Base-by-base conservation (phyloP, 495 filamentous ascomycete genomes). In the Trichoderma erinaceum region DNA sequence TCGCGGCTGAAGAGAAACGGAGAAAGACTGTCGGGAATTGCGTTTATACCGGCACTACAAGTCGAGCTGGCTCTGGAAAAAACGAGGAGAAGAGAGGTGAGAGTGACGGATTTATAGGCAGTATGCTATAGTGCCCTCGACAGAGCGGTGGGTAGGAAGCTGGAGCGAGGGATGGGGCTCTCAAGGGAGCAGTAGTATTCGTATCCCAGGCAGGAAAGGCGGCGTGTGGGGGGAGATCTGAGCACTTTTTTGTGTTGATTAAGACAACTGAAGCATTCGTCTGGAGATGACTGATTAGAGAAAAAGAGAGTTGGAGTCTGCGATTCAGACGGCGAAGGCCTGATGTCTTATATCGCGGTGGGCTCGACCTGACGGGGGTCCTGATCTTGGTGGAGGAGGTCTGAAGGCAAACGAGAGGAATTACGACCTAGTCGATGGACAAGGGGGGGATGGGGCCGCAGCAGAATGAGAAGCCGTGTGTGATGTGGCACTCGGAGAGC, bases 331-430 rank as follows among this genome's bases (percentile, higher is more conserved):
- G 25, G 23, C 25, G 56, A 23, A 32, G 25, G 15, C 56, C 16
- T 12, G 56, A 61, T 61, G 25, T 61, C 56, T 61, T 61, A 61
- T 61, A 61, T 61, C 56, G 25, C 29, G 8, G 56, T 11, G 23
- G 56, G 29, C 25, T 29, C 23, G 56, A 25, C 56, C 25, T 61
- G 56, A 16, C 56, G 56, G 27, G 56, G 56, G 27, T 61, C 25
- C 16, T 29, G 25, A 32, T 13, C 23, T 61, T 16, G 56, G 56
- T 29, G 25, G 56, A 61, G 56, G 56, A 18, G 2, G 11, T 25
- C 29, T 13, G 11, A 12, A 61, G 11, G 56, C 25, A 25, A 21
- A 16, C 56, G 25, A 61, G 23, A 21, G 18, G 50, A 56, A 56
- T 56, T 16, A 25, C n/a, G 29, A 29, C 48, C 48, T 16, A 7